Evolutionary conservation across 345 rosid genomes (phyloP).

Genomic region (Eucalyptus grandis): DNA sequence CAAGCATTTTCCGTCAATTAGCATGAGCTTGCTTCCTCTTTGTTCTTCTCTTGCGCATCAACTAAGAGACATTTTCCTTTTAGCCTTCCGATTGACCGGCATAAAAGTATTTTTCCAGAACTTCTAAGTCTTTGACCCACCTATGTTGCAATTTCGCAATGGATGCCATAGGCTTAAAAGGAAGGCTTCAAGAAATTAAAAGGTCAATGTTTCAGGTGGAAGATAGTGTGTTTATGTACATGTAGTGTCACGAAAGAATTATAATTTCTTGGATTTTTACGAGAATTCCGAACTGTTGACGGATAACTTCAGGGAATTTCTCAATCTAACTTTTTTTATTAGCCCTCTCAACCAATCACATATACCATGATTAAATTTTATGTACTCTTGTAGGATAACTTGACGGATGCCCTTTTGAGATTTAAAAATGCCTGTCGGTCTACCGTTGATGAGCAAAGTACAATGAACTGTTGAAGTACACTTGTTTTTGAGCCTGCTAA

Average conservation of each 20-base stretch:
- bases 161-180: background rate
- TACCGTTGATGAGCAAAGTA: background rate
- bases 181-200: background rate
- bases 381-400: background rate
- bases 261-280: background rate
- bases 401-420: background rate
- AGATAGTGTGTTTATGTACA: background rate
- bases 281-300: background rate
- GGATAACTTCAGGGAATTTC: background rate
- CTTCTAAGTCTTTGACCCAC: background rate
- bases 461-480: background rate
- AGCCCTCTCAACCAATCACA: background rate
- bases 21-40: background rate
- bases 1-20: background rate
- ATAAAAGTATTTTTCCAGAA: background rate
- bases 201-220: background rate
- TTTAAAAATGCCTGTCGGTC: background rate
- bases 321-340: background rate
- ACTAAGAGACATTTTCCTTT: background rate
- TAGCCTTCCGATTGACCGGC: background rate
- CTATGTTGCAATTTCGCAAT: background rate
- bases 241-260: background rate
- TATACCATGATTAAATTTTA: background rate
- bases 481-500: background rate
- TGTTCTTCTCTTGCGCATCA: background rate